Percentiles rank a stretch among this genome's conserved stretches.
These are phyloP conservation scores for Aspergillus intermedius DNA, from an alignment of 2,329 filamentous ascomycete species.

Conservation along the genomic window DNA sequence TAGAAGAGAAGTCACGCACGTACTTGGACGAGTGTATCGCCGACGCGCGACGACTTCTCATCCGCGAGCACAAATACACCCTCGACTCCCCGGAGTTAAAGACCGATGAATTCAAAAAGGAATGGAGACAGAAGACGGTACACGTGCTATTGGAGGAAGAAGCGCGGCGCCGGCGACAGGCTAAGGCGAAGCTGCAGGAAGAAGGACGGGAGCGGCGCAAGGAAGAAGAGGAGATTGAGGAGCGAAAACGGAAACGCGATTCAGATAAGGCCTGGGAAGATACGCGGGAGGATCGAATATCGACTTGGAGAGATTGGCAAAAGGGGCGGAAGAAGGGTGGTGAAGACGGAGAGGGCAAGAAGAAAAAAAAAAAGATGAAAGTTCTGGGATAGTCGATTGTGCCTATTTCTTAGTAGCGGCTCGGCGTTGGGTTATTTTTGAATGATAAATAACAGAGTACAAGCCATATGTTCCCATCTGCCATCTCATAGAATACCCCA, in stretches of 20 bases:
- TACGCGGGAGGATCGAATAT: slow-evolving; percentile 82
- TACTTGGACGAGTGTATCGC: slow-evolving; percentile 90
- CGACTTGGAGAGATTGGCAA: slow-evolving; percentile 87
- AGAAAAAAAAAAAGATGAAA: slow-evolving; percentile 42
- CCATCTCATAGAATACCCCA: not conserved
- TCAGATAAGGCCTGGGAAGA: slow-evolving; percentile 95
- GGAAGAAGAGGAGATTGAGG: slow-evolving; percentile 76
- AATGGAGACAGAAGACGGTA: slow-evolving; percentile 86
- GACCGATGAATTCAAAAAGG: slow-evolving; percentile 71
- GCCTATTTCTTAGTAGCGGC: not conserved
- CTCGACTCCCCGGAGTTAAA: slow-evolving; percentile 77
- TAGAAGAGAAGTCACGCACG: slow-evolving; percentile 87
- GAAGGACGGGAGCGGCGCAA: slow-evolving; percentile 84
- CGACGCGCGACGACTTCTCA: slow-evolving; percentile 88
- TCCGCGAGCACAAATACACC: slow-evolving; percentile 90
- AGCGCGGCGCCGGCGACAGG: slow-evolving; percentile 70
- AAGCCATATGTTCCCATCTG: not conserved
- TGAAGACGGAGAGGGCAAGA: slow-evolving; percentile 53
- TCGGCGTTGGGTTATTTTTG: not conserved
- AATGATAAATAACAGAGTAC: not conserved
- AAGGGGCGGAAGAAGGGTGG: slow-evolving; percentile 57
- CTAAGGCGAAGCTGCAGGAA: slow-evolving; percentile 94
- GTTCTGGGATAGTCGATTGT: slow-evolving; percentile 35
- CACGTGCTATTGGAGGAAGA: slow-evolving; percentile 91
- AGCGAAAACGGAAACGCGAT: slow-evolving; percentile 77